phyloP scores from a whole-genome alignment of 805 yeast genomes.

The Yamadazyma philogaea region DNA sequence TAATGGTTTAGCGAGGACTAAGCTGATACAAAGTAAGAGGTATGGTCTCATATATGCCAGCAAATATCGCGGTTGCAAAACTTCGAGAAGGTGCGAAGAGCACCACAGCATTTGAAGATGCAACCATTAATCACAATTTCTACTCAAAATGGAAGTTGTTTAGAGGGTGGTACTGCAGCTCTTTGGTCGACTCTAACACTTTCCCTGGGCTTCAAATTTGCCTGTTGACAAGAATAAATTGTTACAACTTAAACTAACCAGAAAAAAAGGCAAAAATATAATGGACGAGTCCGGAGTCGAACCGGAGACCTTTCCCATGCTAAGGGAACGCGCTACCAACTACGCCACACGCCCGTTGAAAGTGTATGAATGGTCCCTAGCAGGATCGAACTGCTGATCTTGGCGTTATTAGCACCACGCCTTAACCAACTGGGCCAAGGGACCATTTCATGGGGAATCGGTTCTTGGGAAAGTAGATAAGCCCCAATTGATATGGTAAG shows the following conservation, averaged over 20 bases:
- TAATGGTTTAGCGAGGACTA: not conserved
- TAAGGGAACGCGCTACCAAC: slow-evolving; percentile 51
- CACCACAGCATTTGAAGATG: not conserved
- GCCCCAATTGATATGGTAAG: too few species aligned
- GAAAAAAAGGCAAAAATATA: too few species aligned
- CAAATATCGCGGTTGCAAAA: slow-evolving; percentile 4
- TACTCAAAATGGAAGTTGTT: not conserved
- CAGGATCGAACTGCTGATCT: slow-evolving; percentile 88
- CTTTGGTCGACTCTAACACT: too few species aligned
- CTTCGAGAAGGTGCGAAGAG: slow-evolving; percentile 1
- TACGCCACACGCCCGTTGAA: slow-evolving; percentile 45
- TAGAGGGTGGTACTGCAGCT: too few species aligned
- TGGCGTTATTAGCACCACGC: slow-evolving; percentile 54
- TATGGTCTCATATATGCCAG: slow-evolving; percentile 3
- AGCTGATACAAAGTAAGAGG: not conserved
- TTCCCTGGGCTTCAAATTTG: too few species aligned
- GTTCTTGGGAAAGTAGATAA: too few species aligned
- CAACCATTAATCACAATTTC: not conserved
- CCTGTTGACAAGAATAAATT: too few species aligned
- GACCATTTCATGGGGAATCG: slow-evolving; percentile 33
- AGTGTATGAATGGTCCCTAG: slow-evolving; percentile 73
- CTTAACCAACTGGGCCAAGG: slow-evolving; percentile 55
- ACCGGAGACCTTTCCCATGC: slow-evolving; percentile 51
- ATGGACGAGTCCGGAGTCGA: slow-evolving; percentile 44
- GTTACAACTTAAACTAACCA: too few species aligned